These are phyloP conservation scores for Adansonia rubrostipa DNA, from an alignment of 441 rosid species.

Conservation along the genomic window DNA sequence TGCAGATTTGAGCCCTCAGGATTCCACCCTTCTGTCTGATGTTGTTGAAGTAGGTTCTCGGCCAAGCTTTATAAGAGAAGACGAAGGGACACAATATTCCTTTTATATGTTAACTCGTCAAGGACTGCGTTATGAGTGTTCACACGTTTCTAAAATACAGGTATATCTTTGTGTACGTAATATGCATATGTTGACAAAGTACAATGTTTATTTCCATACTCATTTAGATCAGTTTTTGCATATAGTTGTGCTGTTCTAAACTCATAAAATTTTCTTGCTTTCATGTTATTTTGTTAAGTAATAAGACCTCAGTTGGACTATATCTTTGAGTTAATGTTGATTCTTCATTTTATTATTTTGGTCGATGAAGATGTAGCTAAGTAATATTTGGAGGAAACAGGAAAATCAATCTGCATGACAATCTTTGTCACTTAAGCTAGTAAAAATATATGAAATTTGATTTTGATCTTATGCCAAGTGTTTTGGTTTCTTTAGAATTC, in stretches of 20 bases:
- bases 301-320: not conserved
- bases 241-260: not conserved
- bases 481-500: constrained; percentile 9
- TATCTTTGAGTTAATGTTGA: not conserved
- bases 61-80: constrained; percentile 74
- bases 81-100: constrained; percentile 55
- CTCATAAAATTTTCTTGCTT: not conserved
- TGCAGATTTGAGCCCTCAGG: constrained; percentile 95
- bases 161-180: constrained; percentile 34
- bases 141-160: constrained; percentile 73
- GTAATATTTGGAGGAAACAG: not conserved
- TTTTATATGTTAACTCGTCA: constrained; percentile 72
- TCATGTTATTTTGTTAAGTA: not conserved
- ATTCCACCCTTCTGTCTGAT: constrained; percentile 81
- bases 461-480: not conserved
- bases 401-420: not conserved
- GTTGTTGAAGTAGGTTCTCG: constrained; percentile 72
- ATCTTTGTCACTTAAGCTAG: not conserved
- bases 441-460: not conserved
- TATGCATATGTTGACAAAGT: not conserved
- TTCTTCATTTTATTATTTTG: not conserved
- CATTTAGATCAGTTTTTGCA: not conserved
- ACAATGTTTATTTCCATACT: not conserved
- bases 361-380: not conserved
- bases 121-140: constrained; percentile 86